Base-by-base conservation (phyloP, 2,329 filamentous ascomycete species). In the Penicillium sp. region DNA sequence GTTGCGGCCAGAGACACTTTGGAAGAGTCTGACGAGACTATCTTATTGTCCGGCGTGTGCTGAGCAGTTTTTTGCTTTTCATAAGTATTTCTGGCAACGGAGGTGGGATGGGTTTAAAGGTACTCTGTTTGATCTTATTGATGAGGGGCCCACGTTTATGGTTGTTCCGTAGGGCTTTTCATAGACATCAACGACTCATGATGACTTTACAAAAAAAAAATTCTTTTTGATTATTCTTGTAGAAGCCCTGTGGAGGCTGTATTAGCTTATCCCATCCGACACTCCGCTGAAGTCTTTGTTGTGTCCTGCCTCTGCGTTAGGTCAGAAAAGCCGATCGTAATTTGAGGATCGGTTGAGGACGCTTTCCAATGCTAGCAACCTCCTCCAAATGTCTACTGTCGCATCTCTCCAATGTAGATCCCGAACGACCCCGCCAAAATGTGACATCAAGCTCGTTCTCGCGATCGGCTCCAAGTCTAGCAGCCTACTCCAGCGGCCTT, bases 31-130 rank as follows among this genome's bases (percentile, higher is more conserved):
- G 25, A 55, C 52, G 17, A 45, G 20, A 10, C 42, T 55, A 15
- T 47, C 52, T 14, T 37, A 45, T 17, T 47, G 52, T 37, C 52
- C 52, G 15, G 39, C 52, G 12, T 55, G 52, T 17, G 52, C 52
- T n/a, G 41, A 47, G 17, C 52, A 55, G 41, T 55, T 55, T 31
- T 55, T 55, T 55, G 39, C 52, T 12, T 55, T 55, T 37, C 52
- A 55, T 31, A 47, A 37, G 28, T 55, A 55, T 34, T 55, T 45
- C 35, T 55, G 52, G 52, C 52, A 55, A 25, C 52, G 28, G 47
- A 45, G 52, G 12, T 55, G 52, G 52, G 52, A 47, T 17, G 52
- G 52, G 11, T 55, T 35, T 34, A 47, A 45, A 17, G 52, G 52
- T 5, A 47, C 39, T 25, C 15, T 47, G 2, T 55, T 55, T 39